A percentile compares a stretch with the other conserved stretches of the same genome.
These are phyloP conservation scores for Fusarium pseudonygamai DNA, from an alignment of 2,329 filamentous ascomycete genomes.

Conservation along the genomic window DNA sequence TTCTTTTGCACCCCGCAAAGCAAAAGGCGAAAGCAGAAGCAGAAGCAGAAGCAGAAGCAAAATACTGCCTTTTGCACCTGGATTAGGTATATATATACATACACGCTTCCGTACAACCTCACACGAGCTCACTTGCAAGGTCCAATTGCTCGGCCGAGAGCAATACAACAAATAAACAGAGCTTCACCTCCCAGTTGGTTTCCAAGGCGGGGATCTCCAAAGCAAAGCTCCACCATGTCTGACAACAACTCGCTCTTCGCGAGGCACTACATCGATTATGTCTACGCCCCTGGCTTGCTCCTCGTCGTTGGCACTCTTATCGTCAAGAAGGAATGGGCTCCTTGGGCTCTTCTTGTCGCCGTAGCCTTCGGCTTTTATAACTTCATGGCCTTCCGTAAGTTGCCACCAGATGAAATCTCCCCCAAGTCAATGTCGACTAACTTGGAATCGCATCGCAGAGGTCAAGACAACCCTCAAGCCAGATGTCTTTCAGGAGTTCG, in stretches of 20 bases:
- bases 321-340: constrained; percentile 80
- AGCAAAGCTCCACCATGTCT: constrained; percentile 27
- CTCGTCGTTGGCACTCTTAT: constrained; percentile 80
- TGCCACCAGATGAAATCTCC: not conserved
- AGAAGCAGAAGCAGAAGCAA: not conserved
- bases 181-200: constrained; percentile 18
- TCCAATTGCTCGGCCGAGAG: constrained; percentile 18
- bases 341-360: constrained; percentile 75
- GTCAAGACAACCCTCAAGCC: constrained; percentile 87
- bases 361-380: constrained; percentile 75
- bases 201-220: constrained; percentile 31
- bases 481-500: constrained; percentile 88
- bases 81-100: constrained; percentile 10
- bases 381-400: constrained; percentile 76
- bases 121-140: not conserved
- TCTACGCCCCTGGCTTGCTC: constrained; percentile 85
- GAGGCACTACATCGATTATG: constrained; percentile 76
- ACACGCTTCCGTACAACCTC: not conserved
- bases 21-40: not conserved
- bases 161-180: constrained; percentile 2
- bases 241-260: constrained; percentile 53
- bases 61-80: not conserved
- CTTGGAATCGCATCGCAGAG: constrained; percentile 62
- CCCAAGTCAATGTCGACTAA: constrained; percentile 13
- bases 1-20: constrained; percentile 8